Evolutionary conservation across 1,284 basidiomycete species (phyloP).

Genomic region (Sporisorium exsertum): DNA sequence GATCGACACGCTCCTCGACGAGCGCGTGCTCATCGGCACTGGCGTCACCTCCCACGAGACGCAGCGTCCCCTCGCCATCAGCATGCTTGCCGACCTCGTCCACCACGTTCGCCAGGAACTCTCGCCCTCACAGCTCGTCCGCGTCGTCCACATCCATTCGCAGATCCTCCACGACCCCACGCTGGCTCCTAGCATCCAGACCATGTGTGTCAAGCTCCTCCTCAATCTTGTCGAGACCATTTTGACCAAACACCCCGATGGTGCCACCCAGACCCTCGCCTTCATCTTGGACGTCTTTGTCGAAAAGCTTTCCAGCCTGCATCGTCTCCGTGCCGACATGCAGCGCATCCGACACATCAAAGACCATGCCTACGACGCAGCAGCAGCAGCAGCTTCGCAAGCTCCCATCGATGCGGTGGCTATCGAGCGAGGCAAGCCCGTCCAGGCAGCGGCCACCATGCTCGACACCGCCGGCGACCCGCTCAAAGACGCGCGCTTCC

Average conservation of each 20-base stretch:
- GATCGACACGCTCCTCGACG: slow-evolving; percentile 90
- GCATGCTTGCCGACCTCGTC: slow-evolving; percentile 90
- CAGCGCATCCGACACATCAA: slow-evolving; percentile 46
- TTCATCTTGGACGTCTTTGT: slow-evolving; percentile 86
- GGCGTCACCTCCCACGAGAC: slow-evolving; percentile 84
- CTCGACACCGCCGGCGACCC: slow-evolving; percentile 70
- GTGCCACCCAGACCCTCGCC: slow-evolving; percentile 77
- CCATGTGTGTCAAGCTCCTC: slow-evolving; percentile 92
- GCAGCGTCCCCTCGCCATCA: slow-evolving; percentile 82
- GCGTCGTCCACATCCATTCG: slow-evolving; percentile 86
- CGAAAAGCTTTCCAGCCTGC: slow-evolving; percentile 86
- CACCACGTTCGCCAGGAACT: slow-evolving; percentile 91
- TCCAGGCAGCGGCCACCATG: slow-evolving; percentile 69
- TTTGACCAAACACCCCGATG: slow-evolving; percentile 71
- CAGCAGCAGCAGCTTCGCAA: background rate
- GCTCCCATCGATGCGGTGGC: slow-evolving; percentile 53
- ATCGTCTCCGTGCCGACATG: slow-evolving; percentile 62
- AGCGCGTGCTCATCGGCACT: slow-evolving; percentile 88
- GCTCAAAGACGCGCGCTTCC: slow-evolving; percentile 76
- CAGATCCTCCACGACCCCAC: slow-evolving; percentile 90
- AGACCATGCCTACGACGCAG: slow-evolving; percentile 28
- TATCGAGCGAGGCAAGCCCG: slow-evolving; percentile 71
- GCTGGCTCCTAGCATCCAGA: slow-evolving; percentile 84
- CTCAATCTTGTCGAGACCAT: slow-evolving; percentile 90
- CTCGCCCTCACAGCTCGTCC: slow-evolving; percentile 80